A percentile compares a stretch with the other conserved stretches of the same genome.
phyloP scores from a whole-genome alignment of 805 yeast species.

The Pichia scutulata region DNA sequence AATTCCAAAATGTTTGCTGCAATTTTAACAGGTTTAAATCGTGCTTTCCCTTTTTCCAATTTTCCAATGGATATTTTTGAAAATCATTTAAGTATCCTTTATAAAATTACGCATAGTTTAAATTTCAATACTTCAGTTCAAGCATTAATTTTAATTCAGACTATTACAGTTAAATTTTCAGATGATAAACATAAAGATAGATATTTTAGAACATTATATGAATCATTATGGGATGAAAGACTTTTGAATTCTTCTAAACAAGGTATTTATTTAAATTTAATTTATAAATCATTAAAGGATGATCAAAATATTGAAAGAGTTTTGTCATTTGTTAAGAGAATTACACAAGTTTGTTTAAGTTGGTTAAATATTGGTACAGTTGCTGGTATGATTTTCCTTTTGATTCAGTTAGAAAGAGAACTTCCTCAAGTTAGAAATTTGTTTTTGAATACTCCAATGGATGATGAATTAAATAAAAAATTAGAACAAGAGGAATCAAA shows the following conservation, averaged over 20 bases:
- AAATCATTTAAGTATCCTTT: slow-evolving; percentile 74
- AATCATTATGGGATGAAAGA: slow-evolving; percentile 79
- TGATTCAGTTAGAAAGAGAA: slow-evolving; percentile 58
- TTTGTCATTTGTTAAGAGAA: slow-evolving; percentile 84
- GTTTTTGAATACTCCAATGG: slow-evolving; percentile 45
- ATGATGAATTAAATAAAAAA: slow-evolving; percentile 41
- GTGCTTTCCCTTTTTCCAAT: slow-evolving; percentile 89
- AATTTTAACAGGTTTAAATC: slow-evolving; percentile 85
- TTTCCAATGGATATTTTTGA: slow-evolving; percentile 64
- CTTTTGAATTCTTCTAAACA: slow-evolving; percentile 84
- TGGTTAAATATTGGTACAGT: slow-evolving; percentile 88
- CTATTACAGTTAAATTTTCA: slow-evolving; percentile 55
- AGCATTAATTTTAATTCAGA: slow-evolving; percentile 79
- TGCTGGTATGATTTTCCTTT: slow-evolving; percentile 70
- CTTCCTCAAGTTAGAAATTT: slow-evolving; percentile 63
- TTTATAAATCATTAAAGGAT: slow-evolving; percentile 73
- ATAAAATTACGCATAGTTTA: slow-evolving; percentile 85
- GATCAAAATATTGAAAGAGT: slow-evolving; percentile 62
- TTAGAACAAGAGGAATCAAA: slow-evolving; percentile 31
- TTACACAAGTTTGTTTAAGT: slow-evolving; percentile 73
- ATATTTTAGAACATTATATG: slow-evolving; percentile 82
- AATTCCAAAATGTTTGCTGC: slow-evolving; percentile 83
- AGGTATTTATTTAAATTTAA: slow-evolving; percentile 79
- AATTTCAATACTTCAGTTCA: slow-evolving; percentile 93
- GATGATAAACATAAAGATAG: slow-evolving; percentile 39